A percentile compares a stretch with the other conserved stretches of the same genome.
phyloP scores from a whole-genome alignment of 805 yeast species.

The Candida cerambycidarum region DNA sequence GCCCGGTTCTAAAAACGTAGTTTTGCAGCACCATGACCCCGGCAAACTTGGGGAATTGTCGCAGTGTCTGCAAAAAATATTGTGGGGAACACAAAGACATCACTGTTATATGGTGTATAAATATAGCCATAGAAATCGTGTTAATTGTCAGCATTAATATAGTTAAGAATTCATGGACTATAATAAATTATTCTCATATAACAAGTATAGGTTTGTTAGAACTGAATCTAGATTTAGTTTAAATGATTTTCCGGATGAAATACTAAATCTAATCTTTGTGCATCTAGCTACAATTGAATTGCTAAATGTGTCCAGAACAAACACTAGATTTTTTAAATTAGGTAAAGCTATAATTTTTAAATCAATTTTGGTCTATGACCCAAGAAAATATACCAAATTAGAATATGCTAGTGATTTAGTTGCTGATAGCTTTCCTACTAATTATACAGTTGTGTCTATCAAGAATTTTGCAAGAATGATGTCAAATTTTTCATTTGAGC shows the following conservation, averaged over 20 bases:
- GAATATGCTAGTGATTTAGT: background rate
- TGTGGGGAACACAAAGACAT: slow-evolving; percentile 3
- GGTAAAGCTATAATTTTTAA: background rate
- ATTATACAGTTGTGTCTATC: background rate
- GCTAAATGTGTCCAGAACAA: background rate
- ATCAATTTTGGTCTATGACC: background rate
- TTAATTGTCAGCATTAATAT: slow-evolving; percentile 8
- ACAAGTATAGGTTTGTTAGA: background rate
- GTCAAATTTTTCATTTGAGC: background rate
- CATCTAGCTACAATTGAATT: background rate
- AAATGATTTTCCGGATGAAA: background rate
- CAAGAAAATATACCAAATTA: background rate
- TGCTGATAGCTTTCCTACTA: background rate
- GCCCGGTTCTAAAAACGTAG: slow-evolving; percentile 2
- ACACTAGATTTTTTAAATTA: background rate
- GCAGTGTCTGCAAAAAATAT: slow-evolving; percentile 1
- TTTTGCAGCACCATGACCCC: slow-evolving; percentile 1
- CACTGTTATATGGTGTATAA: background rate
- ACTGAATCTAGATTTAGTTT: background rate
- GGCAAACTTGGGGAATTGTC: slow-evolving; percentile 5
- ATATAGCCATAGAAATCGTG: slow-evolving; percentile 7
- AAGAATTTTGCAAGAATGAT: slow-evolving; percentile 1
- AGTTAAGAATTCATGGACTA: slow-evolving; percentile 3
- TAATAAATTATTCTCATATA: slow-evolving; percentile 3
- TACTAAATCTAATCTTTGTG: slow-evolving; percentile 1